Conservation (phyloP, 768 basidiomycete species). For the Boletellus emodensis region DNA sequence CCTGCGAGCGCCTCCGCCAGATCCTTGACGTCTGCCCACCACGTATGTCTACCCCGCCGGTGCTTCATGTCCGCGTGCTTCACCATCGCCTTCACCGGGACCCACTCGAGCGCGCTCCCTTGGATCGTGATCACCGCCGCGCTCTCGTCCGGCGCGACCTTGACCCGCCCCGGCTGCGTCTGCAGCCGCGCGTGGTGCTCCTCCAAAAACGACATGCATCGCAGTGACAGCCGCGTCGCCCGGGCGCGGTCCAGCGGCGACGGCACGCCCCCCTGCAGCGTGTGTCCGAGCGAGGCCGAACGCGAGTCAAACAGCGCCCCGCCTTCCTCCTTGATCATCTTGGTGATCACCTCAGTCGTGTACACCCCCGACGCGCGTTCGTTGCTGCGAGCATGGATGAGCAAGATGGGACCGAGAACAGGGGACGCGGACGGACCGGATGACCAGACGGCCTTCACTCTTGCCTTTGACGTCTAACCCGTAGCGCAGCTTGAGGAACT, state of each 20-base stretch:
- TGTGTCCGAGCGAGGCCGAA: constrained; percentile 94
- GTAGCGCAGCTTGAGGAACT: constrained; percentile 84
- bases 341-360: constrained; percentile 85
- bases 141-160: constrained; percentile 56
- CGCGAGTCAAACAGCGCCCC: constrained; percentile 87
- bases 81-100: constrained; percentile 80
- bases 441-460: constrained; percentile 89
- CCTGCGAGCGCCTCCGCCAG: constrained; percentile 75
- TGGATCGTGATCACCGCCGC: constrained; percentile 94
- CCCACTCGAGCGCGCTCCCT: constrained; percentile 74
- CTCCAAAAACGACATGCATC: constrained; percentile 95
- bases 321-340: constrained; percentile 96
- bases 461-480: constrained; percentile 81
- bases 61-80: constrained; percentile 88
- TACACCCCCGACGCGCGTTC: constrained; percentile 87
- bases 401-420: no score
- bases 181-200: constrained; percentile 60
- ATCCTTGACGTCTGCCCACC: constrained; percentile 72
- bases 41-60: constrained; percentile 69
- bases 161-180: constrained; percentile 47
- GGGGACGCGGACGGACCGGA: constrained; percentile 54
- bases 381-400: constrained; percentile 46
- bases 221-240: constrained; percentile 83
- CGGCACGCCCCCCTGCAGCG: constrained; percentile 92
- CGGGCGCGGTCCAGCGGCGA: constrained; percentile 93